phyloP scores from a whole-genome alignment of 768 basidiomycete genomes.

The Tephrocybe sp. region DNA sequence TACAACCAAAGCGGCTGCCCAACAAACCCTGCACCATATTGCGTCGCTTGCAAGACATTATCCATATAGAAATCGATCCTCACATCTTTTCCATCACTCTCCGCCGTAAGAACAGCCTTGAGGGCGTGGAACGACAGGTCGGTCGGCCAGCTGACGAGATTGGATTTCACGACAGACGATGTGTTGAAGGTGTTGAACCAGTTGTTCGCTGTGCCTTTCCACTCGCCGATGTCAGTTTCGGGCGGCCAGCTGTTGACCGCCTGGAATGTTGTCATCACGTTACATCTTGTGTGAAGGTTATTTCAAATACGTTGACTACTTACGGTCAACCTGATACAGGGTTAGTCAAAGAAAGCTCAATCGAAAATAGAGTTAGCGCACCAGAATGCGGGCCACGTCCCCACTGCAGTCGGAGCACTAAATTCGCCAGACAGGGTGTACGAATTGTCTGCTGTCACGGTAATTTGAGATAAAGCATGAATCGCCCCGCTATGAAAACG shows the following conservation, averaged over 20 bases:
- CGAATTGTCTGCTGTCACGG: conserved; percentile 31
- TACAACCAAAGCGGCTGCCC: conserved; percentile 40
- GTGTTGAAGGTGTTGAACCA: conserved; percentile 48
- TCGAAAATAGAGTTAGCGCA: conserved; percentile 5
- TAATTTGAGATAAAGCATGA: conserved; percentile 40
- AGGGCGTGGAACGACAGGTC: conserved; percentile 42
- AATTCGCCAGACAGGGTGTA: conserved; percentile 43
- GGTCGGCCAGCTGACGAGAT: conserved; percentile 38
- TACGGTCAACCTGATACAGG: conserved; percentile 28
- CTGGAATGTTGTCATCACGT: conserved; percentile 14
- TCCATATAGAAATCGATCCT: conserved; percentile 42
- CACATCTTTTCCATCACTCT: conserved; percentile 34
- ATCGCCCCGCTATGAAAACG: conserved; percentile 29
- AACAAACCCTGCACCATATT: conserved; percentile 38
- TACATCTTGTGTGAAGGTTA: background rate
- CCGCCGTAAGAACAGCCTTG: conserved; percentile 38
- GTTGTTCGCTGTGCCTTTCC: conserved; percentile 42
- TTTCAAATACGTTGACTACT: background rate
- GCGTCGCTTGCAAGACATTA: conserved; percentile 30
- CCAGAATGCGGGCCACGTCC: conserved; percentile 47
- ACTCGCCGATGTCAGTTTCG: conserved; percentile 41
- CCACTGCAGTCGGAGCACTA: conserved; percentile 34
- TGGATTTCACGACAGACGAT: conserved; percentile 36
- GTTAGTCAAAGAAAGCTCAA: background rate
- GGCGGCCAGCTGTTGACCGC: conserved; percentile 43